These are phyloP conservation scores for Didymosphaeria variabile DNA, from an alignment of 2,329 filamentous ascomycete species.

Conservation along the genomic window DNA sequence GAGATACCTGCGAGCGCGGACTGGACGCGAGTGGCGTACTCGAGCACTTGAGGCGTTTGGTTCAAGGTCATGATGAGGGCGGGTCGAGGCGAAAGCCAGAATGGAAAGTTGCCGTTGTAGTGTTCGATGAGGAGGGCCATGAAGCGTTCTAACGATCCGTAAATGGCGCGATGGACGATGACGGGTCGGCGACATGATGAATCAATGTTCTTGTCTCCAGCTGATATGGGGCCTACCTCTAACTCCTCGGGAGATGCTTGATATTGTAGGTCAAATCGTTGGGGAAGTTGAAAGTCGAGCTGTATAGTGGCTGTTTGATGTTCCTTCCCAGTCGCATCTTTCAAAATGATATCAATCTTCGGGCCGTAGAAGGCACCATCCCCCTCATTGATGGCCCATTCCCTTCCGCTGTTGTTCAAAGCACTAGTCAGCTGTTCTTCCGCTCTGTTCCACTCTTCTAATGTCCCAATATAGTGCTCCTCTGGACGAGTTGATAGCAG, in stretches of 20 bases:
- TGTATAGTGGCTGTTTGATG: constrained; percentile 91
- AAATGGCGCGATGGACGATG: constrained; percentile 83
- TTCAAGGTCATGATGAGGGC: constrained; percentile 78
- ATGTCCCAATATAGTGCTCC: constrained; percentile 78
- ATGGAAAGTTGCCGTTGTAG: constrained; percentile 79
- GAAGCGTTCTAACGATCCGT: constrained; percentile 84
- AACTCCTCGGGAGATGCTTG: constrained; percentile 71
- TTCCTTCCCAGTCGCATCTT: constrained; percentile 79
- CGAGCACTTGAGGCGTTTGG: constrained; percentile 63
- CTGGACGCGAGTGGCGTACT: constrained; percentile 56
- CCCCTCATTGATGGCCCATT: constrained; percentile 79
- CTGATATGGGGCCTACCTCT: constrained; percentile 62
- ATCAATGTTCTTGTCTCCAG: constrained; percentile 49
- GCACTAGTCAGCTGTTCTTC: constrained; percentile 72
- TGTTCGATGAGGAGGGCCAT: constrained; percentile 87
- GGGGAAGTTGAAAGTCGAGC: constrained; percentile 87
- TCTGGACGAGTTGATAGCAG: constrained; percentile 80
- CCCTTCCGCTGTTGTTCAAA: constrained; percentile 68
- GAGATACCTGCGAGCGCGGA: constrained; percentile 40
- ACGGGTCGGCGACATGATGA: constrained; percentile 64
- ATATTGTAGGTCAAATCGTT: constrained; percentile 81
- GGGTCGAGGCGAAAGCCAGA: constrained; percentile 87
- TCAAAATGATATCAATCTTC: constrained; percentile 87
- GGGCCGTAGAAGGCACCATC: constrained; percentile 92
- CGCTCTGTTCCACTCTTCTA: constrained; percentile 74